Conservation (phyloP, 2,329 filamentous ascomycete genomes). For the Mycosphaerella arachidis region DNA sequence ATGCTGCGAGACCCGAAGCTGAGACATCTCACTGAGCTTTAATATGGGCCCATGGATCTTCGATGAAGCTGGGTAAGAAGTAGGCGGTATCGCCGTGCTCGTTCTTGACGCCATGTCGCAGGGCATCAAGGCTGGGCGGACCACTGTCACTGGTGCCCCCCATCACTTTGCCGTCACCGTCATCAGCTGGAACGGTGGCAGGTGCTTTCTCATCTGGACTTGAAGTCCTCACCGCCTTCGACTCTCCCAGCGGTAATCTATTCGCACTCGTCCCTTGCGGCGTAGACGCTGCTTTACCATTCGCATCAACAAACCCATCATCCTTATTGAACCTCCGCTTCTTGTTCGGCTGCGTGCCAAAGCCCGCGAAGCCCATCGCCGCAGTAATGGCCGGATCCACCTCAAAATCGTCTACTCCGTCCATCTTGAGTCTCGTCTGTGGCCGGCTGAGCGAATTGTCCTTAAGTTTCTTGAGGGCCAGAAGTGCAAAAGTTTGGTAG, state of each 20-base stretch:
- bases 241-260: conserved; percentile 21
- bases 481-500: background rate
- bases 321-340: conserved; percentile 63
- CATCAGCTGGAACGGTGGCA: background rate
- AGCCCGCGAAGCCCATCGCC: conserved; percentile 69
- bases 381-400: conserved; percentile 56
- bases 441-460: background rate
- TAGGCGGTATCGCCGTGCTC: conserved; percentile 61
- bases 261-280: conserved; percentile 34
- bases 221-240: background rate
- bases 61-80: conserved; percentile 64
- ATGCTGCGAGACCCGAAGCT: background rate
- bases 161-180: background rate
- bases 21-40: conserved; percentile 30
- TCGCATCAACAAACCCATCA: conserved; percentile 47
- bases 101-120: conserved; percentile 41
- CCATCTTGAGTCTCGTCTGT: conserved; percentile 8
- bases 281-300: conserved; percentile 25
- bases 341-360: conserved; percentile 62
- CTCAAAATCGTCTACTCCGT: conserved; percentile 34
- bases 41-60: conserved; percentile 61
- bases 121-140: conserved; percentile 31
- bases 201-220: background rate
- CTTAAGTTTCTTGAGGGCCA: background rate
- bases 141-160: background rate